A percentile compares a stretch with the other conserved stretches of the same genome.
These are phyloP conservation scores for Cryptococcus floricola DNA, from an alignment of 1,284 basidiomycete genomes.

Conservation along the genomic window DNA sequence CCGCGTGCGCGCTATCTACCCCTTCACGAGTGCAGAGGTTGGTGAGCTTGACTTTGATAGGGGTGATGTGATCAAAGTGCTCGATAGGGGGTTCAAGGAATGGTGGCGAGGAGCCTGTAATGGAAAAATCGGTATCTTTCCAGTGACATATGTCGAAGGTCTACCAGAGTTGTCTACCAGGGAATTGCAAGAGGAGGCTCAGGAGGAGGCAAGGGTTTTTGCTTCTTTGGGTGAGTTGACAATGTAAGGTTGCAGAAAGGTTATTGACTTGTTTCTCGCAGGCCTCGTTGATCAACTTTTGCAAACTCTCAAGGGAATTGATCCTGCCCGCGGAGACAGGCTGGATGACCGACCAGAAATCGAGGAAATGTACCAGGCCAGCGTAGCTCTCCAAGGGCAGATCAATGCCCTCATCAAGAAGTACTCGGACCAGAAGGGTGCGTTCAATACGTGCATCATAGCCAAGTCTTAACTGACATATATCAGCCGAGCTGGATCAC, in stretches of 20 bases:
- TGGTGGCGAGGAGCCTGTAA: conserved; percentile 97
- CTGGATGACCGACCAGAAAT: conserved; percentile 93
- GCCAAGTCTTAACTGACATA: conserved; percentile 4
- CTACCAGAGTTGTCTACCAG: conserved; percentile 77
- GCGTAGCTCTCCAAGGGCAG: conserved; percentile 84
- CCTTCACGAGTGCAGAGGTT: conserved; percentile 81
- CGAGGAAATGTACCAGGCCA: conserved; percentile 86
- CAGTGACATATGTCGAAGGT: conserved; percentile 94
- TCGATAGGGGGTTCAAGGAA: conserved; percentile 91
- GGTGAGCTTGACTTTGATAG: conserved; percentile 91
- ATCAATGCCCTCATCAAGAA: conserved; percentile 96
- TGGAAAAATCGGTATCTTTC: conserved; percentile 94
- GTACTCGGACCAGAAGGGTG: conserved; percentile 85
- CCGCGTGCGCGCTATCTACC: conserved; percentile 83
- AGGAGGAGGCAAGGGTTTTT: conserved; percentile 77
- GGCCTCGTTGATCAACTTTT: conserved; percentile 84
- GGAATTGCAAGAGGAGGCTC: conserved; percentile 77
- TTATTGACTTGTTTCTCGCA: conserved; percentile 54
- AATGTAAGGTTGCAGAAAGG: background rate
- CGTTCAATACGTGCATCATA: conserved; percentile 45
- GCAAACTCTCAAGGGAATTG: conserved; percentile 70
- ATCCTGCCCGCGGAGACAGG: conserved; percentile 70
- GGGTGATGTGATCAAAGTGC: conserved; percentile 93
- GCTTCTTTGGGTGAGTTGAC: conserved; percentile 38
- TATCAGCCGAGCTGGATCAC: conserved; percentile 48